These are phyloP conservation scores for Heliamphora pulchella DNA, from an alignment of 179 eudicot genomes.

Conservation along the genomic window DNA sequence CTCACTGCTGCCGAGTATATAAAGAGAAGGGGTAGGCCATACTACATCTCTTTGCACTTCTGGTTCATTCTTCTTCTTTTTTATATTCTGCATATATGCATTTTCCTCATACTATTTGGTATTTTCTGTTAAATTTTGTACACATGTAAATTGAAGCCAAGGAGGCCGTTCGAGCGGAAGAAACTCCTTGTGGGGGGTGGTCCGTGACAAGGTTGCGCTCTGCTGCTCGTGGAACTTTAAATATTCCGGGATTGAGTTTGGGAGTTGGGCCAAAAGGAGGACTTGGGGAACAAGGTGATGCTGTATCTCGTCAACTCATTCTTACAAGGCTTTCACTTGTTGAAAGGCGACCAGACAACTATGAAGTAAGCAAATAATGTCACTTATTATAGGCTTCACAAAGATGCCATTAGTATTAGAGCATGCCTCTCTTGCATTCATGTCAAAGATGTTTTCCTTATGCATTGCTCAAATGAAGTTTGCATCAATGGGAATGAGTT, in stretches of 20 bases:
- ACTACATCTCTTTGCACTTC: constrained; percentile 2
- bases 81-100: neutral
- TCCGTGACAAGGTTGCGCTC: constrained; percentile 87
- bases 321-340: constrained; percentile 86
- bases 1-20: constrained; percentile 67
- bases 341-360: constrained; percentile 94
- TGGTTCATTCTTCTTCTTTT: constrained; percentile 17
- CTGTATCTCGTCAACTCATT: constrained; percentile 89
- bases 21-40: constrained; percentile 60
- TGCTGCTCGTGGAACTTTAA: constrained; percentile 82
- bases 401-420: neutral
- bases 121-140: neutral
- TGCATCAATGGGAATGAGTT: neutral
- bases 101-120: constrained; percentile 9
- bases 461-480: neutral
- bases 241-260: constrained; percentile 64
- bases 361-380: constrained; percentile 59
- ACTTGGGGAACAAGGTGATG: constrained; percentile 92
- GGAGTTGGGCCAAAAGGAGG: constrained; percentile 93
- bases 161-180: constrained; percentile 97
- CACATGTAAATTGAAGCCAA: constrained; percentile 48
- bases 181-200: constrained; percentile 95
- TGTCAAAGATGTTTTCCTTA: constrained; percentile 3
- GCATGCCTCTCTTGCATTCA: constrained; percentile 1
- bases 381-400: constrained; percentile 5